Conservation (phyloP, 2,329 filamentous ascomycete species). For the Pestalotiopsis sp. region DNA sequence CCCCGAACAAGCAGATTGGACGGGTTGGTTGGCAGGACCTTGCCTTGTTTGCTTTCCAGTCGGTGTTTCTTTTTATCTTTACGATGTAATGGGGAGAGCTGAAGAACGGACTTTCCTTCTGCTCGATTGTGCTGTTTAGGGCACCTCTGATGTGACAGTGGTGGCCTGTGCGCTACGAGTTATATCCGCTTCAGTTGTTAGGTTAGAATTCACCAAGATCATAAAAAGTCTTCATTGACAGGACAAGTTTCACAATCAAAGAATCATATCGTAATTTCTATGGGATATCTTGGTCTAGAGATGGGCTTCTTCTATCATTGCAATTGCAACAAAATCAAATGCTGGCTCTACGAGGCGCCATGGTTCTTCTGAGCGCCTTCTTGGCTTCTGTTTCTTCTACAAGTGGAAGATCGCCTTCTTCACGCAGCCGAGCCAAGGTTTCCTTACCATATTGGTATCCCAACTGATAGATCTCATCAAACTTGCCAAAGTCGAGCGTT, state of each 20-base stretch:
- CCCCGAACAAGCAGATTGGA: too few relatives aligned
- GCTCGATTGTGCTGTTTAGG: background rate
- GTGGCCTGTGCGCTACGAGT: background rate
- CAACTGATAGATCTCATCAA: slow-evolving; percentile 92
- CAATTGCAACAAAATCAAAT: slow-evolving; percentile 49
- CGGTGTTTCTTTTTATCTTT: background rate
- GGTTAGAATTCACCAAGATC: background rate
- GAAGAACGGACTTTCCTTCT: background rate
- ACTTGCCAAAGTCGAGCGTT: slow-evolving; percentile 94
- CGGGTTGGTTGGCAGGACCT: too few relatives aligned
- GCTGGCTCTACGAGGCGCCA: slow-evolving; percentile 78
- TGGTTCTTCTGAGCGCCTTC: slow-evolving; percentile 74
- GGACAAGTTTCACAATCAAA: too few relatives aligned
- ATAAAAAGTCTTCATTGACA: background rate
- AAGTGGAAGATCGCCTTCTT: slow-evolving; percentile 74
- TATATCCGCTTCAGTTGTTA: background rate
- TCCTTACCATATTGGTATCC: slow-evolving; percentile 86
- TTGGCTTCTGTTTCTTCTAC: slow-evolving; percentile 76
- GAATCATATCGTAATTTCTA: background rate
- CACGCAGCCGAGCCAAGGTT: slow-evolving; percentile 75
- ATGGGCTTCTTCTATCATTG: background rate
- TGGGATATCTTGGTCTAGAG: background rate
- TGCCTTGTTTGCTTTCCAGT: too few relatives aligned
- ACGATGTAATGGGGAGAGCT: background rate
- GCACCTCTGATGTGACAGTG: background rate